phyloP scores from a whole-genome alignment of 345 rosid species.

The Balakata baccata region DNA sequence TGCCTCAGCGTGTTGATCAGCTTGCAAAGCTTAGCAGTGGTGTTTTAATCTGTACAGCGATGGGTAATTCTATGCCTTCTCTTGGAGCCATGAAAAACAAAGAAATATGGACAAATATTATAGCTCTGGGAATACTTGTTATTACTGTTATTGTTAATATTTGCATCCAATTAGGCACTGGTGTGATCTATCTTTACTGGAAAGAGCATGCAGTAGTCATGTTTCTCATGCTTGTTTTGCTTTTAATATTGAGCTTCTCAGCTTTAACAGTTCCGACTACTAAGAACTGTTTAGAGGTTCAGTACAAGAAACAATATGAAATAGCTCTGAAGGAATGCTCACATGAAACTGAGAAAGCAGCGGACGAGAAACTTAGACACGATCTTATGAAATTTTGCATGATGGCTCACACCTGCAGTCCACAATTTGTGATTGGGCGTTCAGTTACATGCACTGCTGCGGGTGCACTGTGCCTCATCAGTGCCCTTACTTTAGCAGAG shows the following conservation, averaged over 20 bases:
- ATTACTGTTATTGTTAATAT: constrained; percentile 63
- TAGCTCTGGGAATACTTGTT: constrained; percentile 73
- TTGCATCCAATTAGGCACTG: constrained; percentile 75
- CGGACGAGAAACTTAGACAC: constrained; percentile 43
- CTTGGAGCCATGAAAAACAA: constrained; percentile 63
- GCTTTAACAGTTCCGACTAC: constrained; percentile 53
- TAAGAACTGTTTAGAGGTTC: constrained; percentile 49
- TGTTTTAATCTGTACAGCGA: constrained; percentile 63
- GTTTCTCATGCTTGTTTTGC: constrained; percentile 59
- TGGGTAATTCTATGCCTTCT: constrained; percentile 89
- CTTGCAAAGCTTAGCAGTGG: constrained; percentile 80
- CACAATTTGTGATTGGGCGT: constrained; percentile 78
- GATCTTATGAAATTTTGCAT: constrained; percentile 70
- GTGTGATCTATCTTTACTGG: constrained; percentile 55
- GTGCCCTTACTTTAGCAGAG: constrained; percentile 56
- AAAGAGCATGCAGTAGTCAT: constrained; percentile 55
- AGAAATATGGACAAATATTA: constrained; percentile 51
- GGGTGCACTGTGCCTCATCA: constrained; percentile 67
- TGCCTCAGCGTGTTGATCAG: constrained; percentile 85
- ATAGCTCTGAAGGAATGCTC: constrained; percentile 51
- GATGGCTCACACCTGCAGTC: constrained; percentile 87
- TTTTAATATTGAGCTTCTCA: constrained; percentile 52
- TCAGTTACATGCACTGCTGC: constrained; percentile 80
- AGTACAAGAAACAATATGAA: constrained; percentile 55
- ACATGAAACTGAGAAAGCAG: constrained; percentile 29